These are phyloP conservation scores for Pythium diclinum DNA, from an alignment of 352 stramenopile species.

Conservation along the genomic window DNA sequence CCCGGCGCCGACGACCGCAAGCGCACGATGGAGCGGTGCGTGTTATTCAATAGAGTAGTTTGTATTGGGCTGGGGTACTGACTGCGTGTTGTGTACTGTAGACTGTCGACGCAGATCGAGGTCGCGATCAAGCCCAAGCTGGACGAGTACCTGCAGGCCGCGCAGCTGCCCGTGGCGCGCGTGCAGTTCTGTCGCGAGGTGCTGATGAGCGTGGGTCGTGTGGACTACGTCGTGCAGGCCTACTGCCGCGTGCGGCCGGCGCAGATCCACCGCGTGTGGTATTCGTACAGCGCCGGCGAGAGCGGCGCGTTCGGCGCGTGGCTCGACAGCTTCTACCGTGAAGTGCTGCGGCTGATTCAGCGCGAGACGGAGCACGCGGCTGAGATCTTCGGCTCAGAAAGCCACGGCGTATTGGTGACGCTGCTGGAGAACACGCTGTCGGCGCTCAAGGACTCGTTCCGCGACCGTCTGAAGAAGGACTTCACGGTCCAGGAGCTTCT, in stretches of 20 bases:
- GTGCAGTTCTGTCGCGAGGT: constrained; percentile 52
- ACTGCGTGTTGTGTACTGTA: background rate
- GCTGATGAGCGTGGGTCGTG: constrained; percentile 45
- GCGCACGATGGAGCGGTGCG: constrained; percentile 40
- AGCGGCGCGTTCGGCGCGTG: constrained; percentile 34
- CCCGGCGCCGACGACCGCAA: constrained; percentile 53
- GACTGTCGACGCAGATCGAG: constrained; percentile 58
- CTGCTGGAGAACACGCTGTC: constrained; percentile 53
- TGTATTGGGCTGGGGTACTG: background rate
- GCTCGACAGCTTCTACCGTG: constrained; percentile 55
- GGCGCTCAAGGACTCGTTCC: constrained; percentile 48
- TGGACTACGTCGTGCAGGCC: constrained; percentile 36
- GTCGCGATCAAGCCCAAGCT: constrained; percentile 45
- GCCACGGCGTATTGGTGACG: constrained; percentile 34
- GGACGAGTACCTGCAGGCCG: constrained; percentile 34
- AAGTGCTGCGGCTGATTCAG: constrained; percentile 56
- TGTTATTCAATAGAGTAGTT: too few relatives aligned
- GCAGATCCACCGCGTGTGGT: constrained; percentile 57
- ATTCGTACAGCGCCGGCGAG: constrained; percentile 34
- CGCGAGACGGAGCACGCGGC: constrained; percentile 38
- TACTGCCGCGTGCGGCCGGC: constrained; percentile 47
- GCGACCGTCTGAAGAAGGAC: constrained; percentile 40
- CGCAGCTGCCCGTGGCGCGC: constrained; percentile 38
- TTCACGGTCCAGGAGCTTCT: constrained; percentile 38
- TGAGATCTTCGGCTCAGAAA: constrained; percentile 48